Evolutionary conservation across 2,329 filamentous ascomycete species (phyloP), one percentile per base, ranked within the genome.

Genomic region (Tolypocladium ovalisporum): DNA sequence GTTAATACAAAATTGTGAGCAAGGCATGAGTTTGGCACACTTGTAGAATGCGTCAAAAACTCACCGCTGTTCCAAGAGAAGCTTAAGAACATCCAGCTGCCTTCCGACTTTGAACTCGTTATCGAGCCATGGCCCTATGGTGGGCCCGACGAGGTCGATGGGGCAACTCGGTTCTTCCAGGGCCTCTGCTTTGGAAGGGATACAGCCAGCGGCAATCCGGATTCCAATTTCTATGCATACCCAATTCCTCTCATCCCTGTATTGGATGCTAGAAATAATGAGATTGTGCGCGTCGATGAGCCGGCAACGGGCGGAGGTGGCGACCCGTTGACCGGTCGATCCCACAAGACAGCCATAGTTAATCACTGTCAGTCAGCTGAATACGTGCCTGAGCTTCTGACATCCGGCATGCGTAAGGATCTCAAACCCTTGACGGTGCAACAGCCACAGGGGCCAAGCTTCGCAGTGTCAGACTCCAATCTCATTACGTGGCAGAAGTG

Each of bases 401-500:
- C 62, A 42, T 68, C 57, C 56, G 75, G 76, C 1, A 71, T 71
- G 3, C 67, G 79, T 19, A 75, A 76, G 61, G 78, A 80, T 54
- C 64, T 82, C 24, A 87, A 86, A 71, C 82, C 82, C 0, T 73
- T 87, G 62, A 81, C 83, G 7, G 65, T 74, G 1, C 59, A 67
- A 17, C 72, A 74, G 58, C 72, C 72, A 0, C 64, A 72, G 1
- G 71, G 72, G 0, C 70, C 72, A 0, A 73, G 69, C 24, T 75
- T 73, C 56, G 60, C 69, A 2, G 74, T 87, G 13, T 52, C 57
- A 0, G 72, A 73, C 55, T 67, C 75, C 56, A 75, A 75, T 59
- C 62, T 70, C 2, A 65, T 83, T 1, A 65, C 75, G 54, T 86
- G 83, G 83, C 80, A 85, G 66, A 84, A 87, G 66, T 89, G 85